Conservation (phyloP, 306 rosid genomes). For the Rosa persica region DNA sequence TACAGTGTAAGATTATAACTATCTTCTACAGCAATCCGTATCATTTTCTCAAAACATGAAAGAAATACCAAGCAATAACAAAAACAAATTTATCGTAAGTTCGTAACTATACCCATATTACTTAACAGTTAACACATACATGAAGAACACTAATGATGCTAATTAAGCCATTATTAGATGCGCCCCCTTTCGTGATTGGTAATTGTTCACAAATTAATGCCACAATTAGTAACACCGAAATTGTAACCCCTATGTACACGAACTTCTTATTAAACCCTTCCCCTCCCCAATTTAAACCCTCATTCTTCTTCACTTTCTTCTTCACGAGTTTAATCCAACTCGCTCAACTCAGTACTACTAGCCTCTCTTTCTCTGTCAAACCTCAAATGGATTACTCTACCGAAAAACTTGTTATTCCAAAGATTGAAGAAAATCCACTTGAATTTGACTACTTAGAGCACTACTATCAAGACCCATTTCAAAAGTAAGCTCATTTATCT, state of each 20-base stretch:
- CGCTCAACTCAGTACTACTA: not conserved
- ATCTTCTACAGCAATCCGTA: too few relatives aligned
- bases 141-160: not conserved
- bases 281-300: conserved; percentile 1
- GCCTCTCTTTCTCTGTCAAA: not conserved
- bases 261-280: conserved; percentile 19
- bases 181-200: conserved; percentile 31
- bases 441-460: conserved; percentile 25
- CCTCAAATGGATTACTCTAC: conserved; percentile 35
- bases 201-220: conserved; percentile 35
- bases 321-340: not conserved
- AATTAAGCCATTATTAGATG: conserved; percentile 18
- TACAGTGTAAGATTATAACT: too few relatives aligned
- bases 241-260: conserved; percentile 44
- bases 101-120: too few relatives aligned
- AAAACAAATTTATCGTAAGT: too few relatives aligned
- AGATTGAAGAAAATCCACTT: conserved; percentile 31
- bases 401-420: conserved; percentile 27
- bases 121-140: not conserved
- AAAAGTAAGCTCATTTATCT: conserved; percentile 34
- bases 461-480: conserved; percentile 6
- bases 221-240: conserved; percentile 27
- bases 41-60: too few relatives aligned
- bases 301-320: not conserved
- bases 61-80: too few relatives aligned